Evolutionary conservation across 2,329 filamentous ascomycete species (phyloP).

Genomic region (Stemphylium lycopersici): DNA sequence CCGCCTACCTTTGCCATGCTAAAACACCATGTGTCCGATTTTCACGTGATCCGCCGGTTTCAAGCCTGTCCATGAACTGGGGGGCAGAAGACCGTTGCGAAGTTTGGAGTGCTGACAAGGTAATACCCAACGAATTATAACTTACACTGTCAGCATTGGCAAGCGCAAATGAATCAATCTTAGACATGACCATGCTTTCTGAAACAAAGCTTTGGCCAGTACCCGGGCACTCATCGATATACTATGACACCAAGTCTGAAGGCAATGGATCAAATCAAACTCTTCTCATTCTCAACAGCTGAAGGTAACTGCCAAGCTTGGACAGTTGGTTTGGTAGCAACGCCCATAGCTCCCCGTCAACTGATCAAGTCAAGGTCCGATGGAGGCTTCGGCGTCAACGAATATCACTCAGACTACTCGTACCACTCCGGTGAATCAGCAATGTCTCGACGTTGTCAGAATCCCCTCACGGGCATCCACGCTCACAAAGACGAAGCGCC

Average conservation of each 20-base stretch:
- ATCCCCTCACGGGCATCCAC: not conserved
- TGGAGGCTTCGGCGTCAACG: conserved; percentile 5
- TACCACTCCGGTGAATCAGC: not conserved
- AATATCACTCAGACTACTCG: not conserved
- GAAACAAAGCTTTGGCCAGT: not conserved
- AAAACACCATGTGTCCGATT: too few relatives aligned
- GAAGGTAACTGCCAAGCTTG: not conserved
- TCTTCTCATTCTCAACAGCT: not conserved
- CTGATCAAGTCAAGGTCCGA: conserved; percentile 3
- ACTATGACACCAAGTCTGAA: not conserved
- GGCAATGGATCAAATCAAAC: too few relatives aligned
- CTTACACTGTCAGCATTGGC: too few relatives aligned
- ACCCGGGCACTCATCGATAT: not conserved
- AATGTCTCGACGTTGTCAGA: not conserved
- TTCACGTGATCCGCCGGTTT: too few relatives aligned
- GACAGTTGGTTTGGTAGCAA: conserved; percentile 1
- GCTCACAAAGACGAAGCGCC: conserved; percentile 2
- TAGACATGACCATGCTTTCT: not conserved
- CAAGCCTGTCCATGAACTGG: too few relatives aligned
- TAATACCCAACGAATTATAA: too few relatives aligned
- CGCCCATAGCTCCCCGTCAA: not conserved
- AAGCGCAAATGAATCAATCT: too few relatives aligned
- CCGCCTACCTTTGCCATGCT: too few relatives aligned
- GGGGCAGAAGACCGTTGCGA: too few relatives aligned
- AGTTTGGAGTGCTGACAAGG: too few relatives aligned